Evolutionary conservation across 805 yeast genomes (phyloP).

Genomic region (Yamadazyma insecticola): DNA sequence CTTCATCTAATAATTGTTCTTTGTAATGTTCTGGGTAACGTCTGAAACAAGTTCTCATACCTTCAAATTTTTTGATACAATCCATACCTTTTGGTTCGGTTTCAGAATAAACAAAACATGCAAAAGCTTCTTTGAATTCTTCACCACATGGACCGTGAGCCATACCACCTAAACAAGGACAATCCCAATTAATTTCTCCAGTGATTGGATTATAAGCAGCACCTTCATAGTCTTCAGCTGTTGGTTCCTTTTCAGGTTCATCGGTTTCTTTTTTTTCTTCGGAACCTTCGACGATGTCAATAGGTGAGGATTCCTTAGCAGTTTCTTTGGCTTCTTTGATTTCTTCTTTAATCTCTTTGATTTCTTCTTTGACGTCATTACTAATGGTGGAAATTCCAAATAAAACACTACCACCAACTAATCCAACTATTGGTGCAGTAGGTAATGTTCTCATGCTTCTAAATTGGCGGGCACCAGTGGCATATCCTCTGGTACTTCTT

Average conservation of each 20-base stretch:
- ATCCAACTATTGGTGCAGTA: too few species aligned
- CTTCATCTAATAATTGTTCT: slow-evolving; percentile 84
- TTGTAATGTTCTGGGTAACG: slow-evolving; percentile 88
- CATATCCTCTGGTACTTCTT: too few species aligned
- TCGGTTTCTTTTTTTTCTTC: slow-evolving; percentile 2
- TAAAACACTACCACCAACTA: too few species aligned
- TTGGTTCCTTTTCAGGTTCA: slow-evolving; percentile 6
- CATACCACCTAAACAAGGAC: slow-evolving; percentile 99
- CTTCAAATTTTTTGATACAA: slow-evolving; percentile 84
- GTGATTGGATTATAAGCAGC: slow-evolving; percentile 95
- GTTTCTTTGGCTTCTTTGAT: slow-evolving; percentile 1
- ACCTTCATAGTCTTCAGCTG: slow-evolving; percentile 27
- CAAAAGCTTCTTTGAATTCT: slow-evolving; percentile 63
- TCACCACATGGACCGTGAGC: slow-evolving; percentile 96
- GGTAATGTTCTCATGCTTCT: too few species aligned
- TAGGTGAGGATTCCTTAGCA: slow-evolving; percentile 1
- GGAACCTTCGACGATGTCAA: slow-evolving; percentile 3
- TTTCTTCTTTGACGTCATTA: slow-evolving; percentile 1
- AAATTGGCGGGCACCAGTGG: too few species aligned
- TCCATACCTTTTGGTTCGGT: slow-evolving; percentile 96
- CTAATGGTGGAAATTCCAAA: too few species aligned
- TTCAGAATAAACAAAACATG: slow-evolving; percentile 91
- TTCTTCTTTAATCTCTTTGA: slow-evolving; percentile 1
- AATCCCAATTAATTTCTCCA: slow-evolving; percentile 99
- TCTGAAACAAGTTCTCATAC: slow-evolving; percentile 93